phyloP scores from a whole-genome alignment of 331 rosid genomes.

The Malus hybrid region DNA sequence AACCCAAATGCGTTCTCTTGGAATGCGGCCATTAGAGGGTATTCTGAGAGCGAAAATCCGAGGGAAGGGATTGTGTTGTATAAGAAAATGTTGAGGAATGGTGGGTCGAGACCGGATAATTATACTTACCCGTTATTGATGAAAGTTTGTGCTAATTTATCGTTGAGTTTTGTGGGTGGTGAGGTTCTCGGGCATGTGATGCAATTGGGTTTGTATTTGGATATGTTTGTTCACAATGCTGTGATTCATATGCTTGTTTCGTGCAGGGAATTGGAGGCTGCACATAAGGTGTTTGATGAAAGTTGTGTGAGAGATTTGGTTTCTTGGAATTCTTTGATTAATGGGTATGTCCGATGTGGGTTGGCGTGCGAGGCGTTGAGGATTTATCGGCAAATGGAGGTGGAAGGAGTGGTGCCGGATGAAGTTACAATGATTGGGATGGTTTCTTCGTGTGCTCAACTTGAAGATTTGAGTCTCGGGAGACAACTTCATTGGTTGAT shows the following conservation, averaged over 20 bases:
- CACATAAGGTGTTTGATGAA: constrained; percentile 53
- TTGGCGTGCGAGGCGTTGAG: constrained; percentile 42
- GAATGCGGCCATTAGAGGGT: constrained; percentile 67
- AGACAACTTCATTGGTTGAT: constrained; percentile 42
- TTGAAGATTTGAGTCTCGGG: constrained; percentile 53
- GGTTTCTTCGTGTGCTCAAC: constrained; percentile 65
- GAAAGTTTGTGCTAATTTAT: constrained; percentile 51
- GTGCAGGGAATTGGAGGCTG: constrained; percentile 41
- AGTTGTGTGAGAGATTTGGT: constrained; percentile 61
- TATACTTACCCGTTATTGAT: constrained; percentile 63
- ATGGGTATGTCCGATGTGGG: constrained; percentile 62
- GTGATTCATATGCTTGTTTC: constrained; percentile 54
- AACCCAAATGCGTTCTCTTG: constrained; percentile 57
- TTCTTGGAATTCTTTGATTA: constrained; percentile 79
- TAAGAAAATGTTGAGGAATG: constrained; percentile 41
- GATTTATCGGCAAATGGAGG: constrained; percentile 47
- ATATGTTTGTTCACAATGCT: constrained; percentile 62
- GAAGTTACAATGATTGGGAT: constrained; percentile 75
- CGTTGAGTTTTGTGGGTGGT: constrained; percentile 31
- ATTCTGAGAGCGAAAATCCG: constrained; percentile 39
- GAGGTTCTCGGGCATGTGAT: constrained; percentile 54
- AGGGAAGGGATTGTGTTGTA: constrained; percentile 46
- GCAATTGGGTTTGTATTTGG: constrained; percentile 48
- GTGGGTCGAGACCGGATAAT: constrained; percentile 49
- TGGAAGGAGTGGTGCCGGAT: constrained; percentile 48